phyloP scores from a whole-genome alignment of 2,329 filamentous ascomycete genomes.

The Epichloe sp. region DNA sequence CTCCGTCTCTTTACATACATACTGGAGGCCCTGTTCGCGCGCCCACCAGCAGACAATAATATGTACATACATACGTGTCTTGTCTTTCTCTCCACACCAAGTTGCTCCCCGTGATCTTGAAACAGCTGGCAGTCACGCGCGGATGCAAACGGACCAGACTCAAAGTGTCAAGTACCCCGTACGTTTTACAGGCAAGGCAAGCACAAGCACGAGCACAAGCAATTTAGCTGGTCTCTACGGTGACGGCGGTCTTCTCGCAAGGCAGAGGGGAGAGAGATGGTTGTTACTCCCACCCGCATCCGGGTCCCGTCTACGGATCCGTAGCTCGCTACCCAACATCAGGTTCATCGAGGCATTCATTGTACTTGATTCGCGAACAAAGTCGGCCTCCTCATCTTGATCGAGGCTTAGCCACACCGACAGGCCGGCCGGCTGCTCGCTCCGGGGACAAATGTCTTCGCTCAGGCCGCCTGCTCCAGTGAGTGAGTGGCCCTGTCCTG shows the following conservation, averaged over 20 bases:
- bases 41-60: background rate
- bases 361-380: no score
- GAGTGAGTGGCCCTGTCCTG: background rate
- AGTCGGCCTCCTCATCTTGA: background rate
- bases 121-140: slow-evolving; percentile 5
- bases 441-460: background rate
- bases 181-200: no score
- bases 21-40: background rate
- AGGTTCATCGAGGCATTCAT: no score
- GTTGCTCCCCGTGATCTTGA: slow-evolving; percentile 3
- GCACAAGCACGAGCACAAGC: no score
- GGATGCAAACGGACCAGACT: no score
- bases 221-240: no score
- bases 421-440: background rate
- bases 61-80: background rate
- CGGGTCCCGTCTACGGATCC: no score
- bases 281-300: no score
- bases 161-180: no score
- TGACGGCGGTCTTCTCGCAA: no score
- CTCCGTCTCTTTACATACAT: background rate
- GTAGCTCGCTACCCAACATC: no score
- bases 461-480: background rate
- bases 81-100: background rate
- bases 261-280: no score
- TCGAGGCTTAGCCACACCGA: background rate